A percentile compares a stretch with the other conserved stretches of the same genome.
phyloP scores from a whole-genome alignment of 2,329 filamentous ascomycete genomes.

The Beauveria sp. region DNA sequence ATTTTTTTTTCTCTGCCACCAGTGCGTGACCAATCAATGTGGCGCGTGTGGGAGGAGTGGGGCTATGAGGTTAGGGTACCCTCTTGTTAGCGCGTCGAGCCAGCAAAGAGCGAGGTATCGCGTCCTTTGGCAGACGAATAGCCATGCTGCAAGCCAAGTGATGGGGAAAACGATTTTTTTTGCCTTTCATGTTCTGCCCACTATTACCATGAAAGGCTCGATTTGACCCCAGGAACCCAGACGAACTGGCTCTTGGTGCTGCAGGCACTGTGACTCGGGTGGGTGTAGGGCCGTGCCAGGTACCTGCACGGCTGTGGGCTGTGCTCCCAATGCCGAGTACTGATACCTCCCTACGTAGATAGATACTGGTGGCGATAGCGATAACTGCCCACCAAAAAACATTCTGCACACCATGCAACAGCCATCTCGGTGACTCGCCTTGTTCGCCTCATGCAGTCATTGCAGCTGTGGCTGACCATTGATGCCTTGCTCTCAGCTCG shows the following conservation, averaged over 20 bases:
- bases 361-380: not conserved
- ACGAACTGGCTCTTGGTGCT: not conserved
- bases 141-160: not conserved
- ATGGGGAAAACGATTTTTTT: not conserved
- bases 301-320: slow-evolving; percentile 1
- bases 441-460: not conserved
- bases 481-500: not conserved
- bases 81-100: slow-evolving; percentile 14
- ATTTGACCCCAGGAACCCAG: not conserved
- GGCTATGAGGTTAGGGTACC: slow-evolving; percentile 18
- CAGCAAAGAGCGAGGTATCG: not conserved
- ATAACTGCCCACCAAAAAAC: slow-evolving; percentile 1
- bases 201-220: not conserved
- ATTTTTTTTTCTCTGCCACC: slow-evolving; percentile 27
- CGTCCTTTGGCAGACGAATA: not conserved
- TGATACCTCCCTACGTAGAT: not conserved
- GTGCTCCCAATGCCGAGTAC: not conserved
- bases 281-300: not conserved
- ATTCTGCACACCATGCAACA: not conserved
- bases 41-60: slow-evolving; percentile 6
- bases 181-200: not conserved
- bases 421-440: not conserved
- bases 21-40: slow-evolving; percentile 12
- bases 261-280: slow-evolving; percentile 1
- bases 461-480: not conserved